Percentiles rank a stretch among this genome's conserved stretches.
Evolutionary conservation across 192 early-diverging fungal species (phyloP).

Genomic region (Helicostylum pulchrum): DNA sequence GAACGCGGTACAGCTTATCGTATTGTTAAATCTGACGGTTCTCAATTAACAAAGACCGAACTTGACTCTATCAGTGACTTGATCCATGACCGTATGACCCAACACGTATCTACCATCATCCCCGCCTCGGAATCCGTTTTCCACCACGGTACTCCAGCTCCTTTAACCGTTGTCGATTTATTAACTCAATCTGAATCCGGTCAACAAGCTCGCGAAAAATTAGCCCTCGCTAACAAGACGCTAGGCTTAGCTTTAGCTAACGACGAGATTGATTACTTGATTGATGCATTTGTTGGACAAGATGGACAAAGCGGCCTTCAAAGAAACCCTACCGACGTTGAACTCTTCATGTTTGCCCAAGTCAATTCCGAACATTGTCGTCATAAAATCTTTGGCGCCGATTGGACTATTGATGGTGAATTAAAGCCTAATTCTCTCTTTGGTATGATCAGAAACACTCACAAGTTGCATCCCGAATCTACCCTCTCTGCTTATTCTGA

Average conservation of each 20-base stretch:
- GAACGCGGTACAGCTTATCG: constrained; percentile 86
- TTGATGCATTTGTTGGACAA: constrained; percentile 69
- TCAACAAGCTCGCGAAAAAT: constrained; percentile 54
- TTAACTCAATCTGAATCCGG: constrained; percentile 35
- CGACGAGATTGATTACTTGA: constrained; percentile 96
- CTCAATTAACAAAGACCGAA: constrained; percentile 42
- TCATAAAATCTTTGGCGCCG: constrained; percentile 99
- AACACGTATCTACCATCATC: constrained; percentile 62
- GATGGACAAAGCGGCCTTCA: constrained; percentile 49
- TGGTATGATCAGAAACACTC: constrained; percentile 95
- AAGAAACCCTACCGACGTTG: constrained; percentile 96
- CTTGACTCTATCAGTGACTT: constrained; percentile 46
- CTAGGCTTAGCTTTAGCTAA: constrained; percentile 93
- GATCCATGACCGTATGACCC: constrained; percentile 96
- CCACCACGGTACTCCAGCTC: constrained; percentile 62
- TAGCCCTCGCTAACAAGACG: constrained; percentile 79
- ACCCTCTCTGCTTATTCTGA: constrained; percentile 97
- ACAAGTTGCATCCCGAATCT: constrained; percentile 71
- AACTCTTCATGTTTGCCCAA: constrained; percentile 99
- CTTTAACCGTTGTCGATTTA: constrained; percentile 52
- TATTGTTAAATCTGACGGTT: constrained; percentile 44
- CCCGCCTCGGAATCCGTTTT: constrained; percentile 70
- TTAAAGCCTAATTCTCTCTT: constrained; percentile 83
- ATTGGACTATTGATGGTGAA: constrained; percentile 94
- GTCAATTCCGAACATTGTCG: constrained; percentile 99